phyloP scores from a whole-genome alignment of 2,329 filamentous ascomycete species.

The Xylariaceae sp. region DNA sequence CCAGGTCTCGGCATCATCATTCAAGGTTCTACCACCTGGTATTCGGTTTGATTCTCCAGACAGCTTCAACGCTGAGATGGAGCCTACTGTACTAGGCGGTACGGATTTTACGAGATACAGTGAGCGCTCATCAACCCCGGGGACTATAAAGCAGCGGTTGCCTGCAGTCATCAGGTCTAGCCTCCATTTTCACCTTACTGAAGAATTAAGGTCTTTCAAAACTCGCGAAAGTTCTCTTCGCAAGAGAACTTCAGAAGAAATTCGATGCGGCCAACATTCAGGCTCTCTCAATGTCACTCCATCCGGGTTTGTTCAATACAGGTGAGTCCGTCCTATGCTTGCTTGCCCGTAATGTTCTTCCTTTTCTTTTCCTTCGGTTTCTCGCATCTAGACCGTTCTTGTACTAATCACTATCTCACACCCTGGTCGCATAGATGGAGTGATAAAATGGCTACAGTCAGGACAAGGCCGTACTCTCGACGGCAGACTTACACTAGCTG shows the following conservation, averaged over 20 bases:
- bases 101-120: not conserved
- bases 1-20: not conserved
- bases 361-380: not conserved
- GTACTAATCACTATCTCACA: too few relatives aligned
- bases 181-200: too few relatives aligned
- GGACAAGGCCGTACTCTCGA: not conserved
- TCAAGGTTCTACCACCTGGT: not conserved
- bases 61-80: conserved; percentile 1
- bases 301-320: not conserved
- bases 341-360: not conserved
- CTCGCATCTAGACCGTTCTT: not conserved
- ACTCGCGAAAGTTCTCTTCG: conserved; percentile 3
- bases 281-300: not conserved
- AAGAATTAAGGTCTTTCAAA: not conserved
- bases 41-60: not conserved
- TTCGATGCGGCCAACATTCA: not conserved
- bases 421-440: too few relatives aligned
- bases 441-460: not conserved
- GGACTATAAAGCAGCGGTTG: not conserved
- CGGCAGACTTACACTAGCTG: not conserved
- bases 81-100: not conserved
- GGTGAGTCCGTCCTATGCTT: not conserved
- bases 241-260: conserved; percentile 1
- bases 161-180: too few relatives aligned
- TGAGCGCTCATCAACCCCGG: not conserved